These are phyloP conservation scores for Teunomyces cretensis DNA, from an alignment of 805 yeast genomes.

Conservation along the genomic window DNA sequence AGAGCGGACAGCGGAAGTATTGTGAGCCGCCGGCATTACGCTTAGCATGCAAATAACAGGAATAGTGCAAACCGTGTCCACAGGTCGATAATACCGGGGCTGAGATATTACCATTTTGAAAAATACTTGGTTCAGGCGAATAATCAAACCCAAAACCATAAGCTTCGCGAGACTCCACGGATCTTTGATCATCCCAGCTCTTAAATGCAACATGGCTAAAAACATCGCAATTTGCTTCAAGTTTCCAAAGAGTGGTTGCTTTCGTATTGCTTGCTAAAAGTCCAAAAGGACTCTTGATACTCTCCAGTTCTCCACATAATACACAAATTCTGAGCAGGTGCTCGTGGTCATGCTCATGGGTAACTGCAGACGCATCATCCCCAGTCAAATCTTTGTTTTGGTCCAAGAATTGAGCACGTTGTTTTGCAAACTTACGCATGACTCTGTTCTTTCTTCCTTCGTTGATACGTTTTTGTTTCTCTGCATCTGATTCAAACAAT, in stretches of 20 bases:
- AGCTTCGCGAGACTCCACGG: slow-evolving; percentile 13
- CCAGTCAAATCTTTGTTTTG: slow-evolving; percentile 32
- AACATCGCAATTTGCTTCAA: slow-evolving; percentile 28
- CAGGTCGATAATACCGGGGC: slow-evolving; percentile 41
- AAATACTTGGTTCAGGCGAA: not conserved
- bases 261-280: slow-evolving; percentile 51
- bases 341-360: slow-evolving; percentile 2
- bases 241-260: slow-evolving; percentile 50
- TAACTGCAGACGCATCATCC: slow-evolving; percentile 1
- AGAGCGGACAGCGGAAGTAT: slow-evolving; percentile 49
- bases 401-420: slow-evolving; percentile 43
- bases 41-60: slow-evolving; percentile 34
- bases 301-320: slow-evolving; percentile 23
- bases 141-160: slow-evolving; percentile 22
- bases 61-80: slow-evolving; percentile 53
- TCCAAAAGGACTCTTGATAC: slow-evolving; percentile 50
- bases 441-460: slow-evolving; percentile 61
- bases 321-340: slow-evolving; percentile 17
- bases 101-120: slow-evolving; percentile 16
- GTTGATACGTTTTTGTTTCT: slow-evolving; percentile 56
- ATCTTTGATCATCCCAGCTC: slow-evolving; percentile 22
- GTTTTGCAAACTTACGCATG: slow-evolving; percentile 60
- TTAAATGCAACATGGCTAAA: slow-evolving; percentile 21
- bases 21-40: slow-evolving; percentile 18
- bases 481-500: slow-evolving; percentile 51